phyloP scores from a whole-genome alignment of 805 yeast species.

The Debaryomyces tyrocola region DNA sequence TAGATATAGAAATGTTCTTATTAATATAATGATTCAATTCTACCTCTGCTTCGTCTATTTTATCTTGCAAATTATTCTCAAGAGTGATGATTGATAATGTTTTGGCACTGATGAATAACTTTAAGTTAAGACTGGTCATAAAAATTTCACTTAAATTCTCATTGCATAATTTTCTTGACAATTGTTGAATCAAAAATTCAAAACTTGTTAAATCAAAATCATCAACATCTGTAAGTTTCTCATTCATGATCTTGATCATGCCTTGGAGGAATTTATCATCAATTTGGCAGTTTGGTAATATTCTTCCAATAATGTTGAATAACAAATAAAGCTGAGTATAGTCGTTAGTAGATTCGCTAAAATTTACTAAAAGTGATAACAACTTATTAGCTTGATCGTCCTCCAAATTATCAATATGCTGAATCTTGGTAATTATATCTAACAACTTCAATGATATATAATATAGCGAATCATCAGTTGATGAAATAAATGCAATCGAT shows the following conservation, averaged over 20 bases:
- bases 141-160: constrained; percentile 5
- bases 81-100: constrained; percentile 29
- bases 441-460: constrained; percentile 20
- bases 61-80: constrained; percentile 16
- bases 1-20: constrained; percentile 31
- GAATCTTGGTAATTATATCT: constrained; percentile 3
- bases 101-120: constrained; percentile 26
- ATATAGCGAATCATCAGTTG: constrained; percentile 27
- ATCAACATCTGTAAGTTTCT: constrained; percentile 16
- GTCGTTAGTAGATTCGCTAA: constrained; percentile 1
- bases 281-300: constrained; percentile 2
- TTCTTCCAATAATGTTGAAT: constrained; percentile 9
- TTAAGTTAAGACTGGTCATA: constrained; percentile 14
- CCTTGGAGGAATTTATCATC: background rate
- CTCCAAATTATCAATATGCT: background rate
- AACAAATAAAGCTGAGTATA: constrained; percentile 1
- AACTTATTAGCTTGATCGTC: background rate
- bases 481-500: constrained; percentile 19
- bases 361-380: background rate
- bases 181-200: constrained; percentile 12
- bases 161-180: constrained; percentile 1
- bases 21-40: constrained; percentile 31
- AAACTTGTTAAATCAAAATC: constrained; percentile 14
- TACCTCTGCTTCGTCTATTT: constrained; percentile 24
- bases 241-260: constrained; percentile 12